Evolutionary conservation across 129 eudicot genomes (phyloP).

Genomic region (Cynara cardunculus): DNA sequence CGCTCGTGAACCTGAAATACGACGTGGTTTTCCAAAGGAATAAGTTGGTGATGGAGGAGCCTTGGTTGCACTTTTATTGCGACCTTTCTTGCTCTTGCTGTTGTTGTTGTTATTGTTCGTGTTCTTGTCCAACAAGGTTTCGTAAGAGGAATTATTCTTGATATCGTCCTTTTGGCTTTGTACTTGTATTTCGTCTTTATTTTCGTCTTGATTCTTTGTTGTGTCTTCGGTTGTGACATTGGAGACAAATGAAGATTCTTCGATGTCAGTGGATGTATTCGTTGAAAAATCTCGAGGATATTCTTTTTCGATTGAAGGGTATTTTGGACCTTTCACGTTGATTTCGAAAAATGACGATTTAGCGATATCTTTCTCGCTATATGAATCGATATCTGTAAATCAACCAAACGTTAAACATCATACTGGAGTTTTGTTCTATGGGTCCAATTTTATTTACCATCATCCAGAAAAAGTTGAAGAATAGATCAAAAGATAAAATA

Average conservation of each 20-base stretch:
- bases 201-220: slow-evolving; percentile 32
- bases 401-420: background rate
- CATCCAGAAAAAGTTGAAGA: background rate
- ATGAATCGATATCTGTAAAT: slow-evolving; percentile 16
- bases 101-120: slow-evolving; percentile 1
- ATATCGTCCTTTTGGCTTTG: slow-evolving; percentile 13
- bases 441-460: background rate
- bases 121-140: slow-evolving; percentile 9
- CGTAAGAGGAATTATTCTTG: slow-evolving; percentile 22
- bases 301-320: slow-evolving; percentile 23
- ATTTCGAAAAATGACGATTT: slow-evolving; percentile 20
- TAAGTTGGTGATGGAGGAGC: slow-evolving; percentile 11
- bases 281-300: slow-evolving; percentile 31
- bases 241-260: slow-evolving; percentile 53
- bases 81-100: slow-evolving; percentile 26
- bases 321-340: slow-evolving; percentile 25
- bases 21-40: slow-evolving; percentile 34
- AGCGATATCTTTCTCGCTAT: slow-evolving; percentile 14
- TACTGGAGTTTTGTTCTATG: background rate
- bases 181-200: background rate
- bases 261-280: slow-evolving; percentile 43
- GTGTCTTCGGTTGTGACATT: slow-evolving; percentile 56
- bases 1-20: slow-evolving; percentile 29
- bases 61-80: slow-evolving; percentile 8
- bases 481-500: background rate